Percentiles rank a stretch among this genome's conserved stretches.
phyloP scores from a whole-genome alignment of 2,329 filamentous ascomycete species.

The Diatrype stigma region DNA sequence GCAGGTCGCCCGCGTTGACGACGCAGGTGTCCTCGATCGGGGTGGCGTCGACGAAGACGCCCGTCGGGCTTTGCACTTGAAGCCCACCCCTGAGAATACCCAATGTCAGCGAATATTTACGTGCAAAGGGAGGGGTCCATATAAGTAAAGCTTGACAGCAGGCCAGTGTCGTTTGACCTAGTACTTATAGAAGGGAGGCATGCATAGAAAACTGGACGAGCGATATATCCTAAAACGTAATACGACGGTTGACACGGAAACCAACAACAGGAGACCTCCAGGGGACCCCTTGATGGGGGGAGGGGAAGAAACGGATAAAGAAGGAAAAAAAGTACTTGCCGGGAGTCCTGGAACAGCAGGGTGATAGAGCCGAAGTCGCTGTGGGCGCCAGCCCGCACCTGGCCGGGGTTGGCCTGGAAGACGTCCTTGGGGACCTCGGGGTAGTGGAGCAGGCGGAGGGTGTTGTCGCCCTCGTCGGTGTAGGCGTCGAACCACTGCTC shows the following conservation, averaged over 20 bases:
- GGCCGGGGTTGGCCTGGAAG: conserved; percentile 62
- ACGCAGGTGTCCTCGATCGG: conserved; percentile 80
- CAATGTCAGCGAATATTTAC: conserved; percentile 39
- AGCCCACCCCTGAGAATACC: conserved; percentile 18
- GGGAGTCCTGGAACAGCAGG: conserved; percentile 56
- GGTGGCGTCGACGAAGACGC: conserved; percentile 75
- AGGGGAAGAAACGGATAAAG: too few relatives aligned
- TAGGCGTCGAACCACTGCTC: conserved; percentile 72
- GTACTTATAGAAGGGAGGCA: too few relatives aligned
- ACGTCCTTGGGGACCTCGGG: conserved; percentile 62
- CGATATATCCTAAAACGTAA: too few relatives aligned
- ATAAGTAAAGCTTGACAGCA: too few relatives aligned
- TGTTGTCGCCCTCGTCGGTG: conserved; percentile 67
- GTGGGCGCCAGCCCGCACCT: conserved; percentile 75
- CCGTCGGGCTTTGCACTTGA: conserved; percentile 55
- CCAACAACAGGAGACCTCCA: too few relatives aligned
- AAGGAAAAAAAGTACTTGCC: too few relatives aligned
- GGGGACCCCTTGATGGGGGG: too few relatives aligned
- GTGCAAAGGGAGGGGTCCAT: too few relatives aligned
- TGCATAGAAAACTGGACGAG: too few relatives aligned
- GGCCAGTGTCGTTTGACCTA: too few relatives aligned
- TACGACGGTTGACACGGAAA: too few relatives aligned
- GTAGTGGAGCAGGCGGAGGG: conserved; percentile 71
- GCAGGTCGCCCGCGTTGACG: conserved; percentile 82
- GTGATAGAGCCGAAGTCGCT: conserved; percentile 63